phyloP scores from a whole-genome alignment of 2,329 filamentous ascomycete species.

The Colletotrichum eremochloae region DNA sequence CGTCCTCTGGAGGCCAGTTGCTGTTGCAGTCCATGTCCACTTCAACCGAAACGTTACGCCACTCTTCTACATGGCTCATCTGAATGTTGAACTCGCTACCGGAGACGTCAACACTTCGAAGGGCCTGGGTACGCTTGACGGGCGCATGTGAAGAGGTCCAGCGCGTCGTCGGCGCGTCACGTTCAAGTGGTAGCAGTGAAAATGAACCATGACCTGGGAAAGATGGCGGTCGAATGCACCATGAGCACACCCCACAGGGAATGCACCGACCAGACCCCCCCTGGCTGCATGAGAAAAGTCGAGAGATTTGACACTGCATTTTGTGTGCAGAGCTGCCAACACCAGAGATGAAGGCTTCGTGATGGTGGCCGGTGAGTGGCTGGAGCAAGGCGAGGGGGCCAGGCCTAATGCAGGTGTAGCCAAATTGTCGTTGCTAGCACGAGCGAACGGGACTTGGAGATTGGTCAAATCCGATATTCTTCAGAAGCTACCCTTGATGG shows the following conservation, averaged over 20 bases:
- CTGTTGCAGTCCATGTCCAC: neutral
- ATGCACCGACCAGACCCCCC: neutral
- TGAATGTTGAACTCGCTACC: too few relatives aligned
- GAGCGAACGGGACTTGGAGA: neutral
- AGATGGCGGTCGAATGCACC: constrained; percentile 15
- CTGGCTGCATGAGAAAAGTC: neutral
- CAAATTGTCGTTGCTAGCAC: constrained; percentile 1
- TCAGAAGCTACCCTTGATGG: constrained; percentile 18
- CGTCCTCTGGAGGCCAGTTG: constrained; percentile 4
- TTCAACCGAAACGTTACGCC: constrained; percentile 23
- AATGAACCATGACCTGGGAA: neutral
- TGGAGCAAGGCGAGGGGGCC: constrained; percentile 3
- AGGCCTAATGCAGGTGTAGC: constrained; percentile 41
- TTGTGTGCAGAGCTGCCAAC: constrained; percentile 1
- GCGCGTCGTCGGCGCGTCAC: constrained; percentile 19
- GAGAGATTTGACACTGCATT: neutral
- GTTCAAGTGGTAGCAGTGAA: constrained; percentile 20
- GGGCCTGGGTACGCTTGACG: neutral
- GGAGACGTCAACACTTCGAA: too few relatives aligned
- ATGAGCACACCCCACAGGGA: constrained; percentile 9
- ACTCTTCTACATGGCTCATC: neutral
- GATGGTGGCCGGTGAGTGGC: constrained; percentile 34
- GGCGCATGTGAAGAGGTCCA: neutral
- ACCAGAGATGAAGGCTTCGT: constrained; percentile 26
- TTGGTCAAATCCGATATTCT: constrained; percentile 10